Evolutionary conservation across 2,329 filamentous ascomycete species (phyloP).

Genomic region (Trichoderma oligosporum): DNA sequence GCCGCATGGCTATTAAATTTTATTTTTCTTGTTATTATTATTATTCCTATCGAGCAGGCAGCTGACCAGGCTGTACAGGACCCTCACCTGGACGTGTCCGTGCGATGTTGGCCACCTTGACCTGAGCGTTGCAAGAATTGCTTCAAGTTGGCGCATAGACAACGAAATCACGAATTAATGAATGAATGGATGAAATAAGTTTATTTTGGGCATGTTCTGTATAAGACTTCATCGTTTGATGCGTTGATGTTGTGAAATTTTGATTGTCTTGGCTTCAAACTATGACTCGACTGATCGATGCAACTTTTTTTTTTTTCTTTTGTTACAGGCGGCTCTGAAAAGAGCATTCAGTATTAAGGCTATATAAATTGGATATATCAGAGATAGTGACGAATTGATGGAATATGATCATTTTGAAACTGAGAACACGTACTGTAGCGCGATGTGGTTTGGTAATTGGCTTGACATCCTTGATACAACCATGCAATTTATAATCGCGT

Average conservation of each 20-base stretch:
- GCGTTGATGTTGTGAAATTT: background rate
- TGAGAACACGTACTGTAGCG: too few relatives aligned
- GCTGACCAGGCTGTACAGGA: constrained; percentile 45
- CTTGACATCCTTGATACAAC: too few relatives aligned
- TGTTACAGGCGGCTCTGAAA: background rate
- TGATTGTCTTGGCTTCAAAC: background rate
- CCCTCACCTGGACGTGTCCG: constrained; percentile 61
- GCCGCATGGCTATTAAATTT: constrained; percentile 12
- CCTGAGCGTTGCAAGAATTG: constrained; percentile 39
- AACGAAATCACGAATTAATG: constrained; percentile 15
- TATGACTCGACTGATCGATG: background rate
- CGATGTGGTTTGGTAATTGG: too few relatives aligned
- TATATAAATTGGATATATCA: background rate
- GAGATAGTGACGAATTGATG: background rate
- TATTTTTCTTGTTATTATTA: constrained; percentile 3
- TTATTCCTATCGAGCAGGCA: constrained; percentile 23
- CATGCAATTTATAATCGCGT: too few relatives aligned
- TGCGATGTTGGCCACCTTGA: constrained; percentile 68
- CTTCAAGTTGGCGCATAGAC: background rate
- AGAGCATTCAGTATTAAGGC: background rate
- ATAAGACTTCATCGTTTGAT: constrained; percentile 1
- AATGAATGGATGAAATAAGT: constrained; percentile 4
- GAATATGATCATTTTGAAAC: background rate
- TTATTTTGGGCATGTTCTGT: constrained; percentile 1
- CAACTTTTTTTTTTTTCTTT: background rate